These are phyloP conservation scores for Neovahlkampfia damariscottae DNA, from an alignment of 78 protist species.

Conservation along the genomic window DNA sequence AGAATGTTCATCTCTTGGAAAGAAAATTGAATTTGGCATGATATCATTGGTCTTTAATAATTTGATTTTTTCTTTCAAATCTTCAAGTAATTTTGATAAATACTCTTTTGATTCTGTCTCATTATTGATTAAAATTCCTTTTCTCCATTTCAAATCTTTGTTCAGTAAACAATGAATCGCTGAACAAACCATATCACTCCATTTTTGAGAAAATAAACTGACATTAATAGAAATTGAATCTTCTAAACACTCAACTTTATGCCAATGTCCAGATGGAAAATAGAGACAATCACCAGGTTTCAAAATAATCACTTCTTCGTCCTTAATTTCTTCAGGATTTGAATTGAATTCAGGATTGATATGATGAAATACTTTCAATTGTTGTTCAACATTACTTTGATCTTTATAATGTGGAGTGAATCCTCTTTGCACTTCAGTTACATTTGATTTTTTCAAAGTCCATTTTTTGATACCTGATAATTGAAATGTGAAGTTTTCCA, in stretches of 20 bases:
- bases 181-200: constrained; percentile 17
- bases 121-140: neutral
- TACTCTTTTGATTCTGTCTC: neutral
- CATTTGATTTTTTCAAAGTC: neutral
- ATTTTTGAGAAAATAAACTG: neutral
- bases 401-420: constrained; percentile 22
- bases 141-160: neutral
- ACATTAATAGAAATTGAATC: constrained; percentile 18
- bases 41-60: neutral
- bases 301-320: neutral
- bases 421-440: constrained; percentile 2
- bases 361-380: neutral
- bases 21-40: neutral
- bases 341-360: constrained; percentile 3
- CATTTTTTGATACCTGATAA: constrained; percentile 22
- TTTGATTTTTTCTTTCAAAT: neutral
- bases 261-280: constrained; percentile 31
- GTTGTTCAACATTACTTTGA: neutral
- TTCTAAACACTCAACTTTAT: constrained; percentile 5
- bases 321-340: neutral
- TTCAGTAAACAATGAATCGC: neutral
- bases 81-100: neutral
- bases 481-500: constrained; percentile 39
- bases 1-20: neutral
- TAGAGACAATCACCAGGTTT: constrained; percentile 26